phyloP scores from a whole-genome alignment of 768 basidiomycete genomes.

The Pseudohyphozyma bogoriensis region DNA sequence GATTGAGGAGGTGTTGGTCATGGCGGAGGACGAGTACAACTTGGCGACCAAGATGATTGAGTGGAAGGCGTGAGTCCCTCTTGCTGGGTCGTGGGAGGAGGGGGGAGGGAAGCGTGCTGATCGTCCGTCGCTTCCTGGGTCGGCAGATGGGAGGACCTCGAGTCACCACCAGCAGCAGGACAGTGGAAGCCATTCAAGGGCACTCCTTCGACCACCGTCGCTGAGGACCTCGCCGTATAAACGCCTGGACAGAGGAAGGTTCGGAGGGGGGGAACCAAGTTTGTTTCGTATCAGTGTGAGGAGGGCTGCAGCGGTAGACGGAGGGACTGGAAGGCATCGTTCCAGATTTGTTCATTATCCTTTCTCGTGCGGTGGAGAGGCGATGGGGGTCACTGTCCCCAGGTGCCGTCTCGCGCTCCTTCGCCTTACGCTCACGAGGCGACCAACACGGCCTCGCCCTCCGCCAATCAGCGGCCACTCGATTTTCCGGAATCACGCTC shows the following conservation, averaged over 20 bases:
- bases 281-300: not conserved
- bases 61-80: slow-evolving; percentile 78
- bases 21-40: slow-evolving; percentile 70
- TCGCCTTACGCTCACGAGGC: too few species aligned
- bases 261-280: not conserved
- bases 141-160: slow-evolving; percentile 75
- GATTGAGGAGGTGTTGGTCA: slow-evolving; percentile 72
- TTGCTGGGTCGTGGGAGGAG: not conserved
- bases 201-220: slow-evolving; percentile 24
- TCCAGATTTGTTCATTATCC: too few species aligned
- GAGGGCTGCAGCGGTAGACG: not conserved
- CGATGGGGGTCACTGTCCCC: too few species aligned
- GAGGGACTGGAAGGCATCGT: not conserved
- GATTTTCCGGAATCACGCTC: too few species aligned
- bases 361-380: too few species aligned
- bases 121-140: slow-evolving; percentile 16
- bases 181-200: slow-evolving; percentile 73
- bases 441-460: too few species aligned
- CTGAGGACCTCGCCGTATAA: slow-evolving; percentile 23
- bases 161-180: slow-evolving; percentile 64
- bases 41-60: slow-evolving; percentile 71
- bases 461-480: too few species aligned
- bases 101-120: not conserved
- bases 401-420: too few species aligned
- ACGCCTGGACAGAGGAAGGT: not conserved